Conservation (phyloP, 179 eudicot species). For the Camellia oleifera region DNA sequence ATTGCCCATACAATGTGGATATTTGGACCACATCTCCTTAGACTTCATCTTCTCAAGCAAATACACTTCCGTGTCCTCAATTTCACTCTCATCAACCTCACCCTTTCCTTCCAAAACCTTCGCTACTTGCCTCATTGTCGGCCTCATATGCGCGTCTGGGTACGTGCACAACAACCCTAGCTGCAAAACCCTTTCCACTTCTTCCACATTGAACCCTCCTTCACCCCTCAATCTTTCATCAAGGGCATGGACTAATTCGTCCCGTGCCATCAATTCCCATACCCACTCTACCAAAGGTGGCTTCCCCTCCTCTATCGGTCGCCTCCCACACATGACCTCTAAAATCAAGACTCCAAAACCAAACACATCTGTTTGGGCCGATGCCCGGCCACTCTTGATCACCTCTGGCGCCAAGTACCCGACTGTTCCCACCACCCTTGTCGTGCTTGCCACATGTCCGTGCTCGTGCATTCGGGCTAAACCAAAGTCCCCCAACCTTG, state of each 20-base stretch:
- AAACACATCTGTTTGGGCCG: constrained; percentile 42
- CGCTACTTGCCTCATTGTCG: too few species aligned
- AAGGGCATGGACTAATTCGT: constrained; percentile 26
- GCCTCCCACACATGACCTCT: constrained; percentile 46
- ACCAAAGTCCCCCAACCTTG: constrained; percentile 46
- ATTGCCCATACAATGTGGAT: too few species aligned
- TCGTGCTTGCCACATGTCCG: constrained; percentile 35
- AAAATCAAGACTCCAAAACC: constrained; percentile 41
- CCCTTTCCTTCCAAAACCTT: too few species aligned
- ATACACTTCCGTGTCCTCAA: too few species aligned
- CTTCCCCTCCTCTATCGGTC: constrained; percentile 46
- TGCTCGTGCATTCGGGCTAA: constrained; percentile 44
- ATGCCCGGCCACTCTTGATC: constrained; percentile 37
- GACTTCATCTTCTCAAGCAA: too few species aligned
- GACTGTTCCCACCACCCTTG: constrained; percentile 47
- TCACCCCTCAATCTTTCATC: constrained; percentile 28
- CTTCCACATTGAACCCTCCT: constrained; percentile 29
- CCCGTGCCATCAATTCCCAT: constrained; percentile 30
- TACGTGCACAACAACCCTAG: constrained; percentile 40
- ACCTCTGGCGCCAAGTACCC: constrained; percentile 56
- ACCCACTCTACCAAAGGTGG: constrained; percentile 41
- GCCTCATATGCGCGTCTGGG: too few species aligned
- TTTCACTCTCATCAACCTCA: too few species aligned
- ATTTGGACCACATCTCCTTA: too few species aligned
- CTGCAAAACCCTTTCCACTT: constrained; percentile 31